These are phyloP conservation scores for Stephania cephalantha DNA, from an alignment of 164 flowering plant species.

Conservation along the genomic window DNA sequence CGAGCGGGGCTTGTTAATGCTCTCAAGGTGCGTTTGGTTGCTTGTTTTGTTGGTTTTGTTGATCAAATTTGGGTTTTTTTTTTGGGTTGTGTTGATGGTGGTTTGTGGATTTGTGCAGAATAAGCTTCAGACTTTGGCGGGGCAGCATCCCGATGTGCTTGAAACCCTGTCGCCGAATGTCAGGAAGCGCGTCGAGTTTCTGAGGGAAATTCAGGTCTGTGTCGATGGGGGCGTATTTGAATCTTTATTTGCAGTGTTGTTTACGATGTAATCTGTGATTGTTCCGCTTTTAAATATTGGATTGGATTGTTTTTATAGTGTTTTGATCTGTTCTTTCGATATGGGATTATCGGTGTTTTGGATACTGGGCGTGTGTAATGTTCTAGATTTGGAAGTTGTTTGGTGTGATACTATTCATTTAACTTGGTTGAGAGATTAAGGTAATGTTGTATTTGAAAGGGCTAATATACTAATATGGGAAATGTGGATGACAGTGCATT, in stretches of 20 bases:
- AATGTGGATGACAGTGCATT: no score
- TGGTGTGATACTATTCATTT: no score
- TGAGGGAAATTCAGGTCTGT: constrained; percentile 62
- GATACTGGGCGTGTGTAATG: no score
- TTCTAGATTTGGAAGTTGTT: no score
- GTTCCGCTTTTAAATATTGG: background rate
- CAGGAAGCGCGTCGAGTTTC: constrained; percentile 66
- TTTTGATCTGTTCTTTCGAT: background rate
- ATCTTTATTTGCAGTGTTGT: background rate
- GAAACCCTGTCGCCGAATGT: constrained; percentile 51
- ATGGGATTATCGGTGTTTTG: no score
- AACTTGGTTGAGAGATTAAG: no score
- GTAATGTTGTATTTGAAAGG: no score
- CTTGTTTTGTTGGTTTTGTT: background rate
- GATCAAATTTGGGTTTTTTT: background rate
- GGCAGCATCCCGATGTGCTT: constrained; percentile 50
- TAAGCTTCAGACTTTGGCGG: constrained; percentile 58
- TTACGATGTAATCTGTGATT: background rate
- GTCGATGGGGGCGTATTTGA: background rate
- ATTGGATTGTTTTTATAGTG: background rate
- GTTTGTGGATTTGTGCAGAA: constrained; percentile 31
- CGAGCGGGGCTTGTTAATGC: constrained; percentile 52
- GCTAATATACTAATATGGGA: no score
- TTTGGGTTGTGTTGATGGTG: background rate
- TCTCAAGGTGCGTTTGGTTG: constrained; percentile 40